phyloP scores from a whole-genome alignment of 1,139 yeast genomes.

The Pneumocystis wakefieldiae region DNA sequence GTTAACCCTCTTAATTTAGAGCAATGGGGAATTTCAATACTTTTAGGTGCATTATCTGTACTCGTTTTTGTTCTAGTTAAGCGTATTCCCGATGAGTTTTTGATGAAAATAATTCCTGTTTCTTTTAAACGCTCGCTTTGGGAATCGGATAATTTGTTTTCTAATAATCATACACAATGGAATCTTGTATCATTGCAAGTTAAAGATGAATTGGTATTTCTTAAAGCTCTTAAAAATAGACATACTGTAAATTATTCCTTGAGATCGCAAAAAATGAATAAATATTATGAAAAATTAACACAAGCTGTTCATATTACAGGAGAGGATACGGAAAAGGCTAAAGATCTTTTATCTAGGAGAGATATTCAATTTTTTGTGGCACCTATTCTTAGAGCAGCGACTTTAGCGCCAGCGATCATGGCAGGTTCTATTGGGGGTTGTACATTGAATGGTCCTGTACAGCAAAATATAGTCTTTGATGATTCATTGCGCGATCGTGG shows the following conservation, averaged over 20 bases:
- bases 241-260: background rate
- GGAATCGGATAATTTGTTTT: background rate
- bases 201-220: background rate
- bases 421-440: background rate
- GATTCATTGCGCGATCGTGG: background rate
- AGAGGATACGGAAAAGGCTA: background rate
- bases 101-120: slow-evolving; percentile 52
- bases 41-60: slow-evolving; percentile 68
- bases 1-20: slow-evolving; percentile 62
- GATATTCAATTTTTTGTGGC: background rate
- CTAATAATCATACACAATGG: background rate
- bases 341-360: background rate
- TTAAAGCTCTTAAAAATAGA: background rate
- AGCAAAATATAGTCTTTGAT: background rate
- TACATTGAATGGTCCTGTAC: background rate
- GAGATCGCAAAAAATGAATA: background rate
- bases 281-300: background rate
- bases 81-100: slow-evolving; percentile 51
- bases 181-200: background rate
- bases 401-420: background rate
- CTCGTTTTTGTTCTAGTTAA: slow-evolving; percentile 69
- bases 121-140: slow-evolving; percentile 23
- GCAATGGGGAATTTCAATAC: slow-evolving; percentile 80
- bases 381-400: background rate
- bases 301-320: background rate